Evolutionary conservation across 2,329 filamentous ascomycete genomes (phyloP).

Genomic region (Amesomyces nigricolor): DNA sequence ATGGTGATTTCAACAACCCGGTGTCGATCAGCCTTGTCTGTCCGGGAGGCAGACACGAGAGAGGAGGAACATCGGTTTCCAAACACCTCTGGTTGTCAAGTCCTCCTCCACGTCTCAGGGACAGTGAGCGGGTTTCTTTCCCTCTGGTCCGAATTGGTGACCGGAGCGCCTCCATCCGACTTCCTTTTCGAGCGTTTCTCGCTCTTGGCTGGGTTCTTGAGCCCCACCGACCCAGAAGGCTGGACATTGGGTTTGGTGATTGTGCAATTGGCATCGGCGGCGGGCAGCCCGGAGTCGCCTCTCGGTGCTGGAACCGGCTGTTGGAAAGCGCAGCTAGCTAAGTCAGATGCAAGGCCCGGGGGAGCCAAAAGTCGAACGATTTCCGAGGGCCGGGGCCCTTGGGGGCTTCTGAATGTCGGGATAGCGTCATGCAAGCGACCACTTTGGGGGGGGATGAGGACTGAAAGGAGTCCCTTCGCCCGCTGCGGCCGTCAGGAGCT

Average conservation of each 20-base stretch:
- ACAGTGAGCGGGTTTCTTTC: background rate
- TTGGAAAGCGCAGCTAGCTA: slow-evolving; percentile 2
- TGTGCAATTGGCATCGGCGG: background rate
- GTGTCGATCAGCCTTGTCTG: background rate
- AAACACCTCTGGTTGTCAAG: background rate
- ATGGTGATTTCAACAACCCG: background rate
- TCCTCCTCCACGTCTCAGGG: background rate
- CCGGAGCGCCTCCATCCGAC: background rate
- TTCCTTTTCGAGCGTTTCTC: background rate
- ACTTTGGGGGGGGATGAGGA: slow-evolving; percentile 15
- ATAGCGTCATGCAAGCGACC: slow-evolving; percentile 23
- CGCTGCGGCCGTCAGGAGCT: background rate
- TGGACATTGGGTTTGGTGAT: background rate
- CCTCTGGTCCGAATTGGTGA: slow-evolving; percentile 6
- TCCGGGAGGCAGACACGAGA: too few relatives aligned
- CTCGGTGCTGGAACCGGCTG: slow-evolving; percentile 7
- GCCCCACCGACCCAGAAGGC: background rate
- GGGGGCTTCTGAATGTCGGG: slow-evolving; percentile 5
- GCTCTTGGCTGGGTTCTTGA: slow-evolving; percentile 4
- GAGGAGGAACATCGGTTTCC: background rate
- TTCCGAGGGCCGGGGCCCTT: background rate
- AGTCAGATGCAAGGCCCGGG: background rate
- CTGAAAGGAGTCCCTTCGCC: slow-evolving; percentile 3
- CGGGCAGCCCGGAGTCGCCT: slow-evolving; percentile 2
- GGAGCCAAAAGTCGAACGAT: background rate